Percentiles rank a stretch among this genome's conserved stretches.
Conservation (phyloP, 192 early-diverging fungal genomes). For the Cetraspora pellucida region DNA sequence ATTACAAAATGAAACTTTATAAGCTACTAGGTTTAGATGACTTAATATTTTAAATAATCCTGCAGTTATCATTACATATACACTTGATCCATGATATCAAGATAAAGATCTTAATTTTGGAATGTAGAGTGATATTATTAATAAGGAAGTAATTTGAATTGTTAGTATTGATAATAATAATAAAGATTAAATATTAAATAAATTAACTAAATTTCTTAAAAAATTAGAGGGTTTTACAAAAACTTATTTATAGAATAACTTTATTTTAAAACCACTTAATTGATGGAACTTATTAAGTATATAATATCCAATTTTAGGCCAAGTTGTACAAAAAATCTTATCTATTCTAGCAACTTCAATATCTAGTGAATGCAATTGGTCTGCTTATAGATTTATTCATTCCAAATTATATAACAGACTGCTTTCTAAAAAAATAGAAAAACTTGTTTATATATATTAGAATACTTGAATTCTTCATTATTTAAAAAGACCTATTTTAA, state of each 20-base stretch:
- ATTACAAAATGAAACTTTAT: background rate
- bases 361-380: background rate
- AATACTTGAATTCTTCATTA: background rate
- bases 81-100: no score
- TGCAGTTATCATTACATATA: background rate
- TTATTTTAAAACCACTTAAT: background rate
- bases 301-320: background rate
- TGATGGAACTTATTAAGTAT: background rate
- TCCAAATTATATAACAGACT: background rate
- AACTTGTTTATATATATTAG: background rate
- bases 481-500: background rate
- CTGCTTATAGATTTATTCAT: background rate
- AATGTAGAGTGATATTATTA: background rate
- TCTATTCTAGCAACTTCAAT: background rate
- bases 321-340: background rate
- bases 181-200: background rate
- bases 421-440: background rate
- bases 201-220: background rate
- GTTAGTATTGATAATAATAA: background rate
- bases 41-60: background rate
- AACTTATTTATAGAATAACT: background rate
- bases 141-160: background rate
- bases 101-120: background rate
- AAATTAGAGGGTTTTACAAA: background rate
- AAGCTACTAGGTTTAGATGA: background rate